Evolutionary conservation across 202 grass and related monocot genomes (phyloP).

Genomic region (Setaria italica): DNA sequence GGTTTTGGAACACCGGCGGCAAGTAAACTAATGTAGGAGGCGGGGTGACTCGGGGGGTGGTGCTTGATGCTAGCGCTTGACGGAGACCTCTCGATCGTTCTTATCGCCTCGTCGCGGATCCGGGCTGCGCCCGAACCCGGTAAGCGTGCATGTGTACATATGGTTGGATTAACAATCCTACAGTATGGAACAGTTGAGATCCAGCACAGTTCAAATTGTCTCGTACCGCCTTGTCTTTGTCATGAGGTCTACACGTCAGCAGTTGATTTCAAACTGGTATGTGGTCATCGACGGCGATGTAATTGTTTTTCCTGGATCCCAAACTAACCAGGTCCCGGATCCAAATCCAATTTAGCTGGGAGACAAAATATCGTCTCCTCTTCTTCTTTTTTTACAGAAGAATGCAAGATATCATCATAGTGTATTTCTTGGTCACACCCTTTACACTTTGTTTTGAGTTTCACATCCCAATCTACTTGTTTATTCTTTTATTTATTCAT

Average conservation of each 20-base stretch:
- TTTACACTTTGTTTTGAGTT: not conserved
- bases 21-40: constrained; percentile 15
- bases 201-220: not conserved
- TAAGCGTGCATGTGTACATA: not conserved
- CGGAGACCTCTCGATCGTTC: constrained; percentile 43
- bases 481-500: not conserved
- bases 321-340: not conserved
- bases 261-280: not conserved
- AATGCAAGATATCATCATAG: not conserved
- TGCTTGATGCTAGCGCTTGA: constrained; percentile 2
- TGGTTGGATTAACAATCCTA: constrained; percentile 2
- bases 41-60: not conserved
- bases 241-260: not conserved
- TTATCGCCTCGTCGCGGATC: constrained; percentile 51
- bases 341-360: not conserved
- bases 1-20: constrained; percentile 12
- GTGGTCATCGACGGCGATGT: not conserved
- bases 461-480: not conserved
- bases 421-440: not conserved
- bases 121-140: not conserved
- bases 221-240: constrained; percentile 1
- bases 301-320: not conserved
- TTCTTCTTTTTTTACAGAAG: not conserved
- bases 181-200: not conserved
- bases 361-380: not conserved